A percentile compares a stretch with the other conserved stretches of the same genome.
Conservation (phyloP, 257 asterid genomes). For the Schizonepeta tenuifolia region DNA sequence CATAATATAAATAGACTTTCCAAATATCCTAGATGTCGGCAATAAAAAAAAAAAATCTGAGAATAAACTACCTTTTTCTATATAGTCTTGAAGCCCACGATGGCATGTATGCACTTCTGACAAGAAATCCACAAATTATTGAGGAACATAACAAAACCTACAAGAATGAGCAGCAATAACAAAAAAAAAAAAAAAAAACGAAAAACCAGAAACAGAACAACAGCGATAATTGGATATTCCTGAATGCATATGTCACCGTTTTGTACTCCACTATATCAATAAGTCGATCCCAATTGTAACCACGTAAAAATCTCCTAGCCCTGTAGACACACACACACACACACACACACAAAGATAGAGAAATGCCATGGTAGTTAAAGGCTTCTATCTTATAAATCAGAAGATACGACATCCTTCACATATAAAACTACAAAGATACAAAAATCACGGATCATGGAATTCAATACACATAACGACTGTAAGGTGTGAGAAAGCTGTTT, state of each 20-base stretch:
- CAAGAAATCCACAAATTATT: slow-evolving; percentile 42
- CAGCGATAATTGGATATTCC: neutral
- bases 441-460: slow-evolving; percentile 6
- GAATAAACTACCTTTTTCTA: slow-evolving; percentile 52
- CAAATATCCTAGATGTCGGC: slow-evolving; percentile 13
- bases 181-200: neutral
- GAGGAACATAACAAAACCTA: slow-evolving; percentile 27
- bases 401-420: neutral
- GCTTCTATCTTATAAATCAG: neutral
- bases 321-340: neutral
- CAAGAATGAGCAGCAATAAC: slow-evolving; percentile 16
- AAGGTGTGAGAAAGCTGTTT: slow-evolving; percentile 8
- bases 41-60: neutral
- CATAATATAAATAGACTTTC: neutral
- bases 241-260: neutral
- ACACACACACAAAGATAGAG: neutral
- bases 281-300: neutral
- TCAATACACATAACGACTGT: neutral
- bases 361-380: neutral
- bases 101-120: slow-evolving; percentile 86
- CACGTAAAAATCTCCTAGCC: neutral
- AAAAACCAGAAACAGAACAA: neutral
- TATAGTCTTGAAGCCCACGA: slow-evolving; percentile 64
- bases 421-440: neutral
- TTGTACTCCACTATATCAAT: neutral